Evolutionary conservation across 1,139 yeast genomes (phyloP), one percentile per base, ranked within the genome.

Genomic region (Entelexis paramagnoliae): DNA sequence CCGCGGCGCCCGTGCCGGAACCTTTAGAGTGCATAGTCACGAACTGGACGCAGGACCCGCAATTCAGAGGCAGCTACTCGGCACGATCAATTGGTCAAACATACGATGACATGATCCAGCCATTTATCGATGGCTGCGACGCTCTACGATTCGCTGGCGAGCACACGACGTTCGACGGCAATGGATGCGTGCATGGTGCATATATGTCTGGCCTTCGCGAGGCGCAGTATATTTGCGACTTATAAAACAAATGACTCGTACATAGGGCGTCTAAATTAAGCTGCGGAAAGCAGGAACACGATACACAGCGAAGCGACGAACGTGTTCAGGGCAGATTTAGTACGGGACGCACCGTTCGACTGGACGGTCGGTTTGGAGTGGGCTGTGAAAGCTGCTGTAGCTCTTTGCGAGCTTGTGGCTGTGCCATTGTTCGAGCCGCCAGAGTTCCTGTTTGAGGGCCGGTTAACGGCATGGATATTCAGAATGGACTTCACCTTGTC

Each of bases 131-230:
- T 3, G 62, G 62, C 1, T 50, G 44, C 13, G 59, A 49, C 5
- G 24, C 33, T 3, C 47, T 64, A 9, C 63, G 65, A 39, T 85
- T 86, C 69, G 94, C 93, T 0, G 95, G 95, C 9, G 95, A 86
- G 64, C 95, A 84, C 62, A 78, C 91, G 1, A 74, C 77, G 20
- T 68, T 74, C 60, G 86, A 82, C 54, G 95, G 94, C 6, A 80
- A 82, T 34, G 95, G 95, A 0, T 84, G 94, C 68, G 88, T 81
- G 4, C 91, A 86, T 64, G 95, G 94, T n/a, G 95, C 95, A 1
- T 85, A 83, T 75, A 68, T 68, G 46, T 78, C 87, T 62, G 95
- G 95, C 1, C 65, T 65, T 51, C 53, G 61, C 14, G 61, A 58
- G 33, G 61, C 60, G 2, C 14, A 30, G 22, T 10, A 13, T 10